phyloP scores from a whole-genome alignment of 1,284 basidiomycete genomes.

The Gastroboletus turbinatus region DNA sequence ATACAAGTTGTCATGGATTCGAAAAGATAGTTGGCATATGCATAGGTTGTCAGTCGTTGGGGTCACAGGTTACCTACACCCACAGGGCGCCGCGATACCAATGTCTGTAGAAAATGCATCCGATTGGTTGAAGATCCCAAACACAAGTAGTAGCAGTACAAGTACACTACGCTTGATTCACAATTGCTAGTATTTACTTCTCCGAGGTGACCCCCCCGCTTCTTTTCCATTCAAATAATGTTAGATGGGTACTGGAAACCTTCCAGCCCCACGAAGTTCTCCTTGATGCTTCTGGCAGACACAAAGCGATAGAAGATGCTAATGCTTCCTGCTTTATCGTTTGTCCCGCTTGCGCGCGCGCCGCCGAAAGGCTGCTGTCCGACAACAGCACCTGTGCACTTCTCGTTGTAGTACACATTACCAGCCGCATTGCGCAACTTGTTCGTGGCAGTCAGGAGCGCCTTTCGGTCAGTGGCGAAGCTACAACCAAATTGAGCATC shows the following conservation, averaged over 20 bases:
- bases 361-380: conserved; percentile 98
- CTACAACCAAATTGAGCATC: conserved; percentile 39
- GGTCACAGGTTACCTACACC: background rate
- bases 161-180: background rate
- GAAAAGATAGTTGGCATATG: background rate
- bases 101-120: background rate
- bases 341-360: conserved; percentile 90
- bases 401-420: conserved; percentile 95
- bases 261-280: conserved; percentile 83
- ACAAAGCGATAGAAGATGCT: conserved; percentile 90
- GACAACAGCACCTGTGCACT: conserved; percentile 94
- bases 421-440: conserved; percentile 83
- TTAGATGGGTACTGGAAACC: conserved; percentile 87
- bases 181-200: background rate
- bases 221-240: conserved; percentile 47
- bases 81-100: background rate
- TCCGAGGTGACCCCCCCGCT: background rate
- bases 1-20: background rate
- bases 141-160: background rate
- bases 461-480: conserved; percentile 80
- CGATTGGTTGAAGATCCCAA: background rate
- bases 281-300: conserved; percentile 93
- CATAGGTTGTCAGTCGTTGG: background rate
- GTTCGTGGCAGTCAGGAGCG: conserved; percentile 74
- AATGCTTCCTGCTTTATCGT: conserved; percentile 96